Base-by-base conservation (phyloP, 768 basidiomycete species). In the Lanmaoa rubissima region DNA sequence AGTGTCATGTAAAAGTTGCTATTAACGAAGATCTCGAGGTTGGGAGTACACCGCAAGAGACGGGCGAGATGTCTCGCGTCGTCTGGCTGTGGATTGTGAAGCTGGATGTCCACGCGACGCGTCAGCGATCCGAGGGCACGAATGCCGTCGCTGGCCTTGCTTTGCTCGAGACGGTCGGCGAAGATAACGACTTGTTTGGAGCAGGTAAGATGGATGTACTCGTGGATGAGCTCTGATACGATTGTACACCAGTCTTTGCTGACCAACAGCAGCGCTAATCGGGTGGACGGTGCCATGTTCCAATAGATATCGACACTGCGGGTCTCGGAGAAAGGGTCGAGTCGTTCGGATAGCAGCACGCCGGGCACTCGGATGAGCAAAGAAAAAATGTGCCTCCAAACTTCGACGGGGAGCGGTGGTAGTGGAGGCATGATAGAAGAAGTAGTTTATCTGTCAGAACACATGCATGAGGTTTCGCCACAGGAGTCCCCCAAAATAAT, bases 21-120 rank as follows among this genome's bases (percentile, higher is more conserved):
- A 59, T 77, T 78, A 60, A 73, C 59, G 55, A 78, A 79, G 35
- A 78, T 76, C 58, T 74, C 60, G 40, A 81, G 72, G 54, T 78
- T 79, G 8, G 79, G 78, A 1, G 76, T 77, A 53, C 72, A 73
- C 14, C 63, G 65, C 35, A 81, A 57, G 17, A 81, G 65, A 11
- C 78, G 75, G 12, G 72, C 63, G 21, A 78, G 67, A 45, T 64
- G 58, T 1, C 7, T 40, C 13, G 54, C 54, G 6, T 59, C 60
- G 36, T 48, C 48, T 14, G 61, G 63, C n/a, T 66, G 73, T 13
- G 67, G 54, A 19, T 73, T 73, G 5, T 70, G 62, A 42, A 81
- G 73, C 6, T 65, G 67, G 42, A 79, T 71, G 46, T 81, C 79
- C 44, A 81, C 69, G 7, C 79, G 71, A 3, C 64, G 71, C n/a